Evolutionary conservation across 1,284 basidiomycete genomes (phyloP), one percentile per base, ranked within the genome.

Genomic region (Moniliella sp.): DNA sequence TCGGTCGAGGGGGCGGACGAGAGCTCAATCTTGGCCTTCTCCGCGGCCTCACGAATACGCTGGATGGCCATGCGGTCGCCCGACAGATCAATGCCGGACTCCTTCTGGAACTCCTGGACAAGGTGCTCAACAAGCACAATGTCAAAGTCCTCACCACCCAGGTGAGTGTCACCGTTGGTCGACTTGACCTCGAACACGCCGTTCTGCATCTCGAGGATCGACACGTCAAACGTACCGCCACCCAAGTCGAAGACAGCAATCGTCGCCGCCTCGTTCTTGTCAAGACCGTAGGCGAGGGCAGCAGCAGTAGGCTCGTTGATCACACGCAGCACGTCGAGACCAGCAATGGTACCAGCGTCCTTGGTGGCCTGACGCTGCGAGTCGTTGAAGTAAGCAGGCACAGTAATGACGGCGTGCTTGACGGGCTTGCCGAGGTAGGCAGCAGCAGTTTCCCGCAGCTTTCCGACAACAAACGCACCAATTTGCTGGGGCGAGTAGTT

Each of bases 171-270:
- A 65, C 88, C 88, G 61, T 93, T 93, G 45, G 88, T 97, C 1
- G 88, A 93, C 69, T 93, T 93, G 61, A 97, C 88, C 64, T 94
- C 88, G 63, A 94, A 97, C 15, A 97, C 84, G 51, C 88, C 88
- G 66, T 91, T 86, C 64, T 91, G 82, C 81, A 94, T 94, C 67
- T 93, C 83, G 27, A 94, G 70, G 48, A 97, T 84, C 19, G 88
- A 94, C 52, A 94, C 80, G 81, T 94, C 84, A 64, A 86, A 86
- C 12, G 82, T 86, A 50, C 82, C 82, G 61, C 81, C 82, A n/a
- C 82, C 81, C 30, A 86, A 68, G 68, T 97, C 88, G 63, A 93
- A 97, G 42, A 97, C 88, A 33, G 84, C 84, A 52, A 97, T 88
- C 52, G 47, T 40, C 14, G 43, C 43, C 29, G 43, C 39, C 5